Evolutionary conservation across 1,284 basidiomycete species (phyloP).

Genomic region (Sanghuangporus weigelae): DNA sequence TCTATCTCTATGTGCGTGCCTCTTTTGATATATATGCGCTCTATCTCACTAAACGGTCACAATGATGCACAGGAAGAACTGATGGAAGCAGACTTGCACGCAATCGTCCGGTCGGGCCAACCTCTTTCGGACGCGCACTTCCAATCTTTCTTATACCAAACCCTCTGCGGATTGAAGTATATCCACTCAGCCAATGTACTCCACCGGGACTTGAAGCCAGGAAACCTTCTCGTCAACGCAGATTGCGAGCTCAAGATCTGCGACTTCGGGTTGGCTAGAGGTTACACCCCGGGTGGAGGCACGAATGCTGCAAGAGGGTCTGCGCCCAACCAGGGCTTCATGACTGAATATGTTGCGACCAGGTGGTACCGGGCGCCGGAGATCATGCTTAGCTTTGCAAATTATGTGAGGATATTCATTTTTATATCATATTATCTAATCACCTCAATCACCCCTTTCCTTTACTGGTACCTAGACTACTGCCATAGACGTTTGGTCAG

Average conservation of each 20-base stretch:
- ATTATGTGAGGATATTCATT: constrained; percentile 63
- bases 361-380: constrained; percentile 96
- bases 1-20: constrained; percentile 80
- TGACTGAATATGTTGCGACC: constrained; percentile 99
- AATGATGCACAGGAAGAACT: constrained; percentile 71
- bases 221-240: constrained; percentile 94
- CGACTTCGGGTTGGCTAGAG: constrained; percentile 96
- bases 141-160: constrained; percentile 98
- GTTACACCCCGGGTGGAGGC: constrained; percentile 81
- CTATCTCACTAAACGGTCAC: not conserved
- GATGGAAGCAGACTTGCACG: constrained; percentile 99
- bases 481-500: constrained; percentile 95
- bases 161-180: constrained; percentile 96
- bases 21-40: not conserved
- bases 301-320: constrained; percentile 56
- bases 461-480: constrained; percentile 48
- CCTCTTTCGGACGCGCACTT: constrained; percentile 98
- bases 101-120: constrained; percentile 97
- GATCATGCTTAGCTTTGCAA: constrained; percentile 96
- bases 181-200: constrained; percentile 98
- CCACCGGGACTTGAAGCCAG: constrained; percentile 97
- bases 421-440: constrained; percentile 3
- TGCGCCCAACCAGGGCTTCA: constrained; percentile 82
- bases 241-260: constrained; percentile 99
- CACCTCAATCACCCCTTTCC: not conserved